Evolutionary conservation across 352 stramenopile genomes (phyloP).

Genomic region (Lagenidium sp.): DNA sequence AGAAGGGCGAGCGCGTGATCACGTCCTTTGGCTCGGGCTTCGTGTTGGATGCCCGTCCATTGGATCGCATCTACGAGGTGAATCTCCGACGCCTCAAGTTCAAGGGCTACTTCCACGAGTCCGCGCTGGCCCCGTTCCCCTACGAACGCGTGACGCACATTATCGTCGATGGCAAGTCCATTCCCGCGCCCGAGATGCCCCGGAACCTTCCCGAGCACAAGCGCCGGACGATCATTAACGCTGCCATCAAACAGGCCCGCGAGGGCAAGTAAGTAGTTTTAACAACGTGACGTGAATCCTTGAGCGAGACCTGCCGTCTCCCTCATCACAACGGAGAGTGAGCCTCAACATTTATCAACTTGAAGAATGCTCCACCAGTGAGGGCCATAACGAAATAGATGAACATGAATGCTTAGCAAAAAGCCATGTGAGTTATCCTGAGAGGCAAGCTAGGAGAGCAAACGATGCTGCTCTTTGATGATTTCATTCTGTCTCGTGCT

Average conservation of each 20-base stretch:
- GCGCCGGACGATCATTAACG: conserved; percentile 57
- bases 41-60: conserved; percentile 36
- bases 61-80: conserved; percentile 73
- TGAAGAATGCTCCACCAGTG: too few relatives aligned
- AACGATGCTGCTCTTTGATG: conserved; percentile 66
- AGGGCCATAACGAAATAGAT: too few relatives aligned
- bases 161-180: conserved; percentile 68
- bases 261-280: conserved; percentile 13
- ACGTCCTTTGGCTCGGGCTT: conserved; percentile 77
- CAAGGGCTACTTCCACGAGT: conserved; percentile 67
- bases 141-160: conserved; percentile 82
- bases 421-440: too few relatives aligned
- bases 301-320: neutral
- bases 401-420: too few relatives aligned
- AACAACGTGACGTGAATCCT: neutral
- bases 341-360: too few relatives aligned
- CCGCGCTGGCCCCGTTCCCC: conserved; percentile 50
- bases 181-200: conserved; percentile 52
- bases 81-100: conserved; percentile 67
- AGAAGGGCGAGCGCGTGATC: conserved; percentile 70
- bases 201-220: conserved; percentile 59
- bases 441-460: conserved; percentile 48
- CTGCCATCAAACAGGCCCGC: conserved; percentile 56
- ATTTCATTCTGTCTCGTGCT: conserved; percentile 61
- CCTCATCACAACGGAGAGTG: too few relatives aligned